These are phyloP conservation scores for Macrolepiota albuminosa DNA, from an alignment of 768 basidiomycete species.

Conservation along the genomic window DNA sequence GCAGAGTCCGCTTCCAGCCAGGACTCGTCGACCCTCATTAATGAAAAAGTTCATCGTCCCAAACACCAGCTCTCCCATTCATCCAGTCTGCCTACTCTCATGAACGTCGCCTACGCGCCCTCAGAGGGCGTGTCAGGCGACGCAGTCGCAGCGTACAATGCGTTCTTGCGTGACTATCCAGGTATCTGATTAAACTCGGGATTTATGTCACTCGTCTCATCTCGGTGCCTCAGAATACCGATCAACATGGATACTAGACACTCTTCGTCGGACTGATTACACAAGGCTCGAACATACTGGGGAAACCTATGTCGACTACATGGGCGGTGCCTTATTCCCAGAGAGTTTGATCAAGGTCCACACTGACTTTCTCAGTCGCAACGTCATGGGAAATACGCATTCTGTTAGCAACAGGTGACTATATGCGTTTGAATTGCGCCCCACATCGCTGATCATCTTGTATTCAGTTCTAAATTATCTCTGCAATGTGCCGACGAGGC, in stretches of 20 bases:
- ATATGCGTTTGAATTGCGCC: slow-evolving; percentile 24
- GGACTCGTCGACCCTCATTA: slow-evolving; percentile 32
- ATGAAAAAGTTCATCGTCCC: slow-evolving; percentile 22
- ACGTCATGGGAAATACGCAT: slow-evolving; percentile 79
- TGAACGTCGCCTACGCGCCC: slow-evolving; percentile 24
- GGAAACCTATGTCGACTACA: slow-evolving; percentile 83
- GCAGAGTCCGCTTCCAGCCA: slow-evolving; percentile 30
- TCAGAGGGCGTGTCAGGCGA: slow-evolving; percentile 26
- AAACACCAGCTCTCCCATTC: slow-evolving; percentile 23
- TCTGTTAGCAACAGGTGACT: slow-evolving; percentile 75
- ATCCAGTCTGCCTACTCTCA: slow-evolving; percentile 9
- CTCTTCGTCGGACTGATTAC: slow-evolving; percentile 61
- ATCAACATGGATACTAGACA: slow-evolving; percentile 67
- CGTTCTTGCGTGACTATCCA: slow-evolving; percentile 43
- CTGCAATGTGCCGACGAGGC: slow-evolving; percentile 64
- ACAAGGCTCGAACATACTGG: slow-evolving; percentile 51
- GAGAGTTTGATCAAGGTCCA: slow-evolving; percentile 72
- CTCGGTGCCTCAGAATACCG: slow-evolving; percentile 45
- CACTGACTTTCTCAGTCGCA: slow-evolving; percentile 59
- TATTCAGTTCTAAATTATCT: slow-evolving; percentile 63
- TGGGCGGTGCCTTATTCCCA: slow-evolving; percentile 80
- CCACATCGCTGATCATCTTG: slow-evolving; percentile 8
- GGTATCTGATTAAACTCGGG: slow-evolving; percentile 18
- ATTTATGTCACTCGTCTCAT: background rate
- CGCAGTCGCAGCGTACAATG: slow-evolving; percentile 38